A percentile compares a stretch with the other conserved stretches of the same genome.
Evolutionary conservation across 129 eudicot species (phyloP).

Genomic region (Arctium minus): DNA sequence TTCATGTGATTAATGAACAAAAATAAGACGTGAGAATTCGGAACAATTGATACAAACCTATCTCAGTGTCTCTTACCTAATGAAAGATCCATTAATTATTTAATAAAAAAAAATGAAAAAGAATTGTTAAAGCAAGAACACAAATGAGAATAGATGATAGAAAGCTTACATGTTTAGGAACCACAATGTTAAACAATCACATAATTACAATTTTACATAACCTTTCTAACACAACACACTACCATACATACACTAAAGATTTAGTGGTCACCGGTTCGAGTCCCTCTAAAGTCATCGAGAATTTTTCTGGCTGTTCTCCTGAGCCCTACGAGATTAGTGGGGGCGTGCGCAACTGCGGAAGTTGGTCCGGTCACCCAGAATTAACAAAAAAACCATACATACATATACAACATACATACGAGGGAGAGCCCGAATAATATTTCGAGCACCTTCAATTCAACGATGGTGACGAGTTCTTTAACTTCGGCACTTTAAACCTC

Average conservation of each 20-base stretch:
- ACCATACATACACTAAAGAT: neutral
- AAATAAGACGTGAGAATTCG: no score
- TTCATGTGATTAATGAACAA: no score
- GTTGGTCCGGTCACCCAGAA: neutral
- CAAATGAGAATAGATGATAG: no score
- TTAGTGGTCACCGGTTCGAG: neutral
- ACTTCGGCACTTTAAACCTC: constrained; percentile 64
- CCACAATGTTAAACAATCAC: no score
- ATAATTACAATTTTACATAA: neutral
- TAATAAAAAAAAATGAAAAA: no score
- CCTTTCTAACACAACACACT: neutral
- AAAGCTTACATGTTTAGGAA: no score
- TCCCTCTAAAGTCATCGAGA: neutral
- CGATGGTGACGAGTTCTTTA: constrained; percentile 27
- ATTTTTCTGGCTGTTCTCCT: neutral
- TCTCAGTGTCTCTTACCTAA: no score
- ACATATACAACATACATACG: neutral
- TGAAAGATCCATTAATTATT: no score
- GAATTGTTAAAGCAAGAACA: no score
- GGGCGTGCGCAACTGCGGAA: no score
- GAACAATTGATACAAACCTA: no score
- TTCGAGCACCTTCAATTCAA: neutral
- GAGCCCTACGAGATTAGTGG: neutral
- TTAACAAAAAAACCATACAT: neutral
- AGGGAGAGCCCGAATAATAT: neutral